phyloP scores from a whole-genome alignment of 805 yeast genomes.

The Candida awuae region DNA sequence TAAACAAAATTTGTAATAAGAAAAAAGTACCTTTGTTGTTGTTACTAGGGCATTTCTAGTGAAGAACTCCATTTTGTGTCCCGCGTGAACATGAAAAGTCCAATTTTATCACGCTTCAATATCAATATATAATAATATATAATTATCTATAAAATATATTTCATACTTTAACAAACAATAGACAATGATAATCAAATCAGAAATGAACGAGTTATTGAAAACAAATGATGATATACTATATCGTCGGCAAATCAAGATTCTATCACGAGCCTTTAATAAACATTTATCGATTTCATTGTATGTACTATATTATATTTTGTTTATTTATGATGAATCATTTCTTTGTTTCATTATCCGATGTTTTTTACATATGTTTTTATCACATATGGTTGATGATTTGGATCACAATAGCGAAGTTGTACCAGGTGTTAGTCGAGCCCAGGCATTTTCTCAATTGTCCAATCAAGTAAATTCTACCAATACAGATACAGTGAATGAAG shows the following conservation, averaged over 20 bases:
- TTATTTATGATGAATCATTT: constrained; percentile 11
- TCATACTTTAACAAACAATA: background rate
- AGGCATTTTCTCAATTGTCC: constrained; percentile 1
- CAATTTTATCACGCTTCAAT: no score
- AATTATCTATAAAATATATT: background rate
- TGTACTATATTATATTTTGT: constrained; percentile 8
- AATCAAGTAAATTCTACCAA: background rate
- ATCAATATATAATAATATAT: no score
- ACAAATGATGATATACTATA: constrained; percentile 2
- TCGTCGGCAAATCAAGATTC: constrained; percentile 1
- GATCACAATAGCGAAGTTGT: background rate
- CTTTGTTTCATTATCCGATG: constrained; percentile 1
- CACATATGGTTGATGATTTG: constrained; percentile 1
- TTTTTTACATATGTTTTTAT: constrained; percentile 5
- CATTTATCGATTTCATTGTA: constrained; percentile 3
- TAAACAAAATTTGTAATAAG: no score
- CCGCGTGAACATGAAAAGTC: no score
- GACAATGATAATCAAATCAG: constrained; percentile 4
- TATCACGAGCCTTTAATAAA: constrained; percentile 1
- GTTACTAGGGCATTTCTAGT: no score
- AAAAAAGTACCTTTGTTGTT: no score
- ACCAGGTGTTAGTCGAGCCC: constrained; percentile 2
- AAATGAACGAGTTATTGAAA: constrained; percentile 1
- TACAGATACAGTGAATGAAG: background rate
- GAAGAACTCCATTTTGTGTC: no score